Base-by-base conservation (phyloP, 257 asterid genomes). In the Solanum sejunctum region DNA sequence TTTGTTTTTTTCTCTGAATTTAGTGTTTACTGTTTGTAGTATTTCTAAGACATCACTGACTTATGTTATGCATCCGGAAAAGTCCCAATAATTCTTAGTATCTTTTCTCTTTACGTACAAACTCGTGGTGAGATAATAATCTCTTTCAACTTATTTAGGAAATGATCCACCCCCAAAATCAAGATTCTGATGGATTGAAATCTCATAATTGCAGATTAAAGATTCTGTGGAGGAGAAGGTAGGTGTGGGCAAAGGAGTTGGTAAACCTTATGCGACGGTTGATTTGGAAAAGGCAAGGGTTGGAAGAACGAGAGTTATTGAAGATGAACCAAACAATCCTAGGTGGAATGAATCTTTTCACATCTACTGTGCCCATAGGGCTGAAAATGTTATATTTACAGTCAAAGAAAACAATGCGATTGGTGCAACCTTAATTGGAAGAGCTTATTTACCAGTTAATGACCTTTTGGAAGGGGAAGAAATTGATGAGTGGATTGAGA, bases 241-340 rank as follows among this genome's bases (percentile, higher is more conserved):
- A 79, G 98, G 98, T 80, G 32, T 93, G 12, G 99, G 98, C 39
- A 84, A 94, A 72, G 99, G 99, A 84, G 91, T 93, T 78, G 95
- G 97, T 39, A 88, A 87, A 88, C 90, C 94, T 7, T 96, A 96
- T 84, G 98, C 98, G 58, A 89, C 94, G 57, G 85, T 96, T 36
- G 99, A 96, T 88, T 87, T 94, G 12, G 97, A 96, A 81, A 96
- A 94, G 85, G 96, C 98, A 60, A 91, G 98, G 88, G 99, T 93
- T 80, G 99, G 98, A 79, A 90, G 96, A 81, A 96, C 98, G 5
- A 89, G 90, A 87, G 80, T 69, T 77, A 88, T 96, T 17, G 97
- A 94, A 83, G 84, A 94, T 81, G 98, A 94, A 60, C 95, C 97
- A 20, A 87, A 88, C 82, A 93, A 89, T 86, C 99, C 98, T 0